Evolutionary conservation across 352 stramenopile species (phyloP), one percentile per base, ranked within the genome.

Genomic region (Pythium plurisporium): DNA sequence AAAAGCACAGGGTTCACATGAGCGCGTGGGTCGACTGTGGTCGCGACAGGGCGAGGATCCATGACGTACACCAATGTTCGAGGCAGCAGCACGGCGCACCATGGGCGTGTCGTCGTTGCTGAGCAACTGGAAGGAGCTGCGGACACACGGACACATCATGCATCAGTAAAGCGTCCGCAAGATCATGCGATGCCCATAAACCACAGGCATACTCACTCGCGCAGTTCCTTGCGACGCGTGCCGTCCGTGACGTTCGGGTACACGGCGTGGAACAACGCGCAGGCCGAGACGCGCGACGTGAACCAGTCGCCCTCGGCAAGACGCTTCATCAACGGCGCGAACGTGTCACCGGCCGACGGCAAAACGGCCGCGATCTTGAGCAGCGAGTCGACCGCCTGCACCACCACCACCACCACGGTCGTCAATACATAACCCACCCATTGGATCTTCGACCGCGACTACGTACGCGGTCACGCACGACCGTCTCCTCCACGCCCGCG

Each of bases 401-500:
- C n/a, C n/a, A n/a, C n/a, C n/a, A n/a, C n/a, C n/a, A n/a, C n/a
- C n/a, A n/a, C n/a, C n/a, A n/a, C n/a, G n/a, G n/a, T n/a, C n/a
- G n/a, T n/a, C n/a, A n/a, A n/a, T n/a, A n/a, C n/a, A n/a, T n/a
- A n/a, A n/a, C n/a, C n/a, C n/a, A n/a, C n/a, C n/a, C n/a, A n/a
- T n/a, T n/a, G n/a, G n/a, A n/a, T n/a, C n/a, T n/a, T n/a, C n/a
- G n/a, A n/a, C n/a, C n/a, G n/a, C n/a, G n/a, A n/a, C n/a, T n/a
- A 42, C 63, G 31, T 70, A 80, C 72, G 42, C 74, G 75, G 52
- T 97, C 87, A 11, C 94, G 78, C 23, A 98, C 94, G 15, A 98
- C 94, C 3, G 91, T 98, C 65, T 98, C 94, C 72, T 98, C 94
- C 7, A 97, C 84, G 42, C 72, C 79, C 4, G 87, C 89, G 9